Evolutionary conservation across 345 rosid genomes (phyloP).

Genomic region (Cardamine occulta): DNA sequence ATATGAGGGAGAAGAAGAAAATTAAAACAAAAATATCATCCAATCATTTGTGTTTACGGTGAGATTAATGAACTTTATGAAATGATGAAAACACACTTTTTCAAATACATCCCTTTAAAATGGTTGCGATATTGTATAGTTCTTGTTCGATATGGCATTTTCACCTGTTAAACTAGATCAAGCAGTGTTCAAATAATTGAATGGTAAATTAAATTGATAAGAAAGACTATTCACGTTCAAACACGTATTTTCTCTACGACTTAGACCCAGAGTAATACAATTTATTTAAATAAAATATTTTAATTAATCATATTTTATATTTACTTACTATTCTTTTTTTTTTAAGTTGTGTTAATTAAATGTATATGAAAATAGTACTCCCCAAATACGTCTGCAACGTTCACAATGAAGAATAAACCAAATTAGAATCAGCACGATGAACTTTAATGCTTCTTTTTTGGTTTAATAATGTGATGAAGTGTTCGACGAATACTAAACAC

Average conservation of each 20-base stretch:
- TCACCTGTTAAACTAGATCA: not conserved
- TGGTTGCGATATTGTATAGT: not conserved
- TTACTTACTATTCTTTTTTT: not conserved
- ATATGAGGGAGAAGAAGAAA: slow-evolving; percentile 2
- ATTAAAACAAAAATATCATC: not conserved
- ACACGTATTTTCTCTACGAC: not conserved
- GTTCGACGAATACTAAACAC: slow-evolving; percentile 4
- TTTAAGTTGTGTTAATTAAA: not conserved
- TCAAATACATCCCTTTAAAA: not conserved
- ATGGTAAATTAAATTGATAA: too few relatives aligned
- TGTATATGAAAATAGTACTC: not conserved
- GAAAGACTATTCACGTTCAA: not conserved
- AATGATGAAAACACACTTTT: not conserved
- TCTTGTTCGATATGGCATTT: not conserved
- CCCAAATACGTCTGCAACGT: not conserved
- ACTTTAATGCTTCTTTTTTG: slow-evolving; percentile 2
- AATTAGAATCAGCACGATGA: slow-evolving; percentile 18
- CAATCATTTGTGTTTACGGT: not conserved
- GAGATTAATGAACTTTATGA: not conserved
- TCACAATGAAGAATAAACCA: not conserved
- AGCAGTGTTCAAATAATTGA: not conserved
- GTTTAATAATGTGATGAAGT: slow-evolving; percentile 1
- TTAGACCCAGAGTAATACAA: not conserved
- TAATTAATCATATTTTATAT: not conserved
- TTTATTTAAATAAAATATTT: not conserved